Evolutionary conservation across 2,329 filamentous ascomycete species (phyloP).

Genomic region (Penicillium sp.): DNA sequence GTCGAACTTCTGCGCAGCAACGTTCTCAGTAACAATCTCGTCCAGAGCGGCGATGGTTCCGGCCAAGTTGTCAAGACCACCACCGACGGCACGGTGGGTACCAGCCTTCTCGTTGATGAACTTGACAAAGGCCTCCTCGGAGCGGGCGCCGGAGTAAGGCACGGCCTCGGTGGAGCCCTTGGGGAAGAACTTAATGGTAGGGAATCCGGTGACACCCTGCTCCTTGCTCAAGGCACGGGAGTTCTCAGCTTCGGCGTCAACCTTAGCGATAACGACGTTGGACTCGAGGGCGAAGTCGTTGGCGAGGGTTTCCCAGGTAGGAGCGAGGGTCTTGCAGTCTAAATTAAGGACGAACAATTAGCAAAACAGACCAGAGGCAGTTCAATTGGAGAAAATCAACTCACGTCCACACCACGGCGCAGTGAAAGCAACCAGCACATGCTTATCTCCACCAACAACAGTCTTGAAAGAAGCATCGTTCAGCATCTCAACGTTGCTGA

Average conservation of each 20-base stretch:
- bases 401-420: constrained; percentile 97
- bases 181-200: constrained; percentile 97
- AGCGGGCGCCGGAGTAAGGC: constrained; percentile 72
- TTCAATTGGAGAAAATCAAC: constrained; percentile 43
- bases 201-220: constrained; percentile 81
- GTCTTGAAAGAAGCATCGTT: constrained; percentile 76
- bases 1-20: constrained; percentile 60
- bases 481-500: constrained; percentile 76
- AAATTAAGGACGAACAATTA: constrained; percentile 16
- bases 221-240: constrained; percentile 74
- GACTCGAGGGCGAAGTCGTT: constrained; percentile 75
- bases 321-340: constrained; percentile 97
- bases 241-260: constrained; percentile 87
- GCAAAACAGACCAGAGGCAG: constrained; percentile 1
- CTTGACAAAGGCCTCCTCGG: constrained; percentile 70
- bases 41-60: constrained; percentile 82
- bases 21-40: constrained; percentile 69
- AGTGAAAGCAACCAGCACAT: constrained; percentile 94
- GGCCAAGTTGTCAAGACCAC: constrained; percentile 72
- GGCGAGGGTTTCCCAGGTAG: constrained; percentile 84
- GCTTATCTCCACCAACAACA: constrained; percentile 77
- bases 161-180: constrained; percentile 73
- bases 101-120: constrained; percentile 89
- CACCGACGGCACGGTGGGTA: constrained; percentile 79
- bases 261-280: constrained; percentile 84